Percentiles rank a stretch among this genome's conserved stretches.
These are phyloP conservation scores for Ceratocystis lukuohia DNA, from an alignment of 2,329 filamentous ascomycete species.

Conservation along the genomic window DNA sequence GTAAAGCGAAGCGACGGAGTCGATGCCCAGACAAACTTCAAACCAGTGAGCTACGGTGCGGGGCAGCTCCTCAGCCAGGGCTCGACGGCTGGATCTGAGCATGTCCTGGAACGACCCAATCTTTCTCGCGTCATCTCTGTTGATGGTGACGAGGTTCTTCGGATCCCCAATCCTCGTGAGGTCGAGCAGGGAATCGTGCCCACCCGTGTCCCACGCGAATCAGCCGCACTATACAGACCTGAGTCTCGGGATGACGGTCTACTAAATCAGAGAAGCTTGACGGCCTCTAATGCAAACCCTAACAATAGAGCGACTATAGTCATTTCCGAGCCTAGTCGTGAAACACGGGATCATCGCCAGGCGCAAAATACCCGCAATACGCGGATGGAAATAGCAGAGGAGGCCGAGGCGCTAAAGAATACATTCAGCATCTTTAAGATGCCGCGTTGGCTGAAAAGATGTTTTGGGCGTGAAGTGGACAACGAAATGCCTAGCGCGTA, in stretches of 20 bases:
- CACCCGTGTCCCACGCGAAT: slow-evolving; percentile 30
- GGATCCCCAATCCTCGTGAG: slow-evolving; percentile 84
- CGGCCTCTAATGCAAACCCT: not conserved
- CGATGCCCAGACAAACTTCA: slow-evolving; percentile 21
- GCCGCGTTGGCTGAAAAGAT: slow-evolving; percentile 16
- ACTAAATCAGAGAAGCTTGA: not conserved
- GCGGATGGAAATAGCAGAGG: slow-evolving; percentile 28
- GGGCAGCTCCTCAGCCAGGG: slow-evolving; percentile 28
- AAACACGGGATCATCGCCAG: not conserved
- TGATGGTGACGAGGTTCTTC: slow-evolving; percentile 58
- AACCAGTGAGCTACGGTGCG: slow-evolving; percentile 12
- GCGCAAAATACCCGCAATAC: not conserved
- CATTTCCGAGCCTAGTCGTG: slow-evolving; percentile 47
- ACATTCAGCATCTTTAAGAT: slow-evolving; percentile 18
- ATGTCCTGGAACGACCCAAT: slow-evolving; percentile 9
- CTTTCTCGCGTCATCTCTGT: slow-evolving; percentile 42
- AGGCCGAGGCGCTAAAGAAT: slow-evolving; percentile 27
- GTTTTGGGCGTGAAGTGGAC: slow-evolving; percentile 8
- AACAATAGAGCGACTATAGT: slow-evolving; percentile 27
- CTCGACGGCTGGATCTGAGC: slow-evolving; percentile 25
- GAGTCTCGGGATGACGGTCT: slow-evolving; percentile 15
- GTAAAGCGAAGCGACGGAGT: slow-evolving; percentile 47
- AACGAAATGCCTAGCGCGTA: slow-evolving; percentile 12
- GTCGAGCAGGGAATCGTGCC: slow-evolving; percentile 72
- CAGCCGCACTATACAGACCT: not conserved